Base-by-base conservation (phyloP, 108 stramenopile genomes). In the Fragilaria radians region DNA sequence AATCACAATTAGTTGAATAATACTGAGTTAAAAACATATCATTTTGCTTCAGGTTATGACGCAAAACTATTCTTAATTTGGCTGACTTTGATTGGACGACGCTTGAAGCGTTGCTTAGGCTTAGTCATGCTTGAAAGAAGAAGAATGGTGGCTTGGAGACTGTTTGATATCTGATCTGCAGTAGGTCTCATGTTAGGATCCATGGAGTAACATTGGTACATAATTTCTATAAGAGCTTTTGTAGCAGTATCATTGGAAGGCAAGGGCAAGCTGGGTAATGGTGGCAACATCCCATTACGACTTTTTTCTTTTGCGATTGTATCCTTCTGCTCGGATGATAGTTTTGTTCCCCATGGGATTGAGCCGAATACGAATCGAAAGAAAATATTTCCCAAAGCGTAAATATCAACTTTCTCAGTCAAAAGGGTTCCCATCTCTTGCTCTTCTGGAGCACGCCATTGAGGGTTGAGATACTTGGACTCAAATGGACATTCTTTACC, bases 361-460 rank as follows among this genome's bases (percentile, higher is more conserved):
- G 36, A 42, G 14, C 36, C 36, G 36, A 42, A 7, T 7, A 14
- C 36, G 36, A 42, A 42, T 7, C 36, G 71, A 57, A 72, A 80
- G 7, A 91, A 55, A 31, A 88, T 72, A 34, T 78, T 78, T 1
- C 90, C 90, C 63, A 91, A 52, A 3, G 85, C 67, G 57, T 84
- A 91, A 0, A 91, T 71, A 67, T 91, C 90, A 0, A 88, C 85
- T 55, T 84, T 83, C 67, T 88, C 90, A 28, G 74, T 76, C 22
- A 86, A 72, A 0, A 51, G 30, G 29, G 58, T 48, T 5, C 46
- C 0, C 45, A 75, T 57, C 26, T 80, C 72, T 79, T 88, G 73
- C 72, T 91, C 90, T 54, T 91, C 90, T 2, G 90, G 90, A 24
- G 83, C 81, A 34, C 89, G 60, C 75, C 82, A 85, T 42, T 73